Base-by-base conservation (phyloP, 441 rosid species). In the Adansonia grandidieri region DNA sequence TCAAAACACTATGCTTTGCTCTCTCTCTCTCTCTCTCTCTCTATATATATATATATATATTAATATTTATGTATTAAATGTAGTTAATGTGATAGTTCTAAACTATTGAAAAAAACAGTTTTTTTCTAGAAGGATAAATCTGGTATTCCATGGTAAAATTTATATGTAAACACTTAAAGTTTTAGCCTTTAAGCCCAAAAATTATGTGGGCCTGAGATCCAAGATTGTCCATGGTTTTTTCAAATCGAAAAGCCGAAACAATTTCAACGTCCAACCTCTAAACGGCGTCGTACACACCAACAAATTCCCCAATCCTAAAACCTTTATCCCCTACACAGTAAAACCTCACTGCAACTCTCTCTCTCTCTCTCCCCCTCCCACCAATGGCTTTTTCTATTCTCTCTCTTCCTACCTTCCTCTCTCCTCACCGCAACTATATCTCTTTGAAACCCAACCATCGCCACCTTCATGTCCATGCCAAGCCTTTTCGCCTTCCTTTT, bases 301-400 rank as follows among this genome's bases (percentile, higher is more conserved):
- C 19, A 50, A 70, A 24, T 50, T 15, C 14, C 44, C 45, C 45
- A 50, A 8, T 70, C 74, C n/a, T 11, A 19, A 68, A 68, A 24
- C 60, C 61, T 28, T 47, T 20, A 13, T n/a, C 32, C n/a, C 37
- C 44, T 20, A 37, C 51, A 9, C 32, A 0, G 62, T 57, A 24
- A 74, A 74, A 53, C 61, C 64, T 72, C 74, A 6, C 74, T 53
- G 50, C 51, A 54, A 62, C 5, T 57, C 8, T 15, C 37, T 28
- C 10, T 9, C 68, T 42, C 53, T 67, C 67, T 73, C 78, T 78
- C 14, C 28, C 14, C 28, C n/a, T n/a, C 24, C 63, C 83, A 73
- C 73, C 14, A 24, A 85, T 87, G 90, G 87, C 88, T 68, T 71
- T 80, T 80, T 15, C 77, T 13, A 69, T 84, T 14, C 60, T 83